Evolutionary conservation across 192 early-diverging fungal species (phyloP), one percentile per base, ranked within the genome.

Genomic region (Rhizophlyctis rosea): DNA sequence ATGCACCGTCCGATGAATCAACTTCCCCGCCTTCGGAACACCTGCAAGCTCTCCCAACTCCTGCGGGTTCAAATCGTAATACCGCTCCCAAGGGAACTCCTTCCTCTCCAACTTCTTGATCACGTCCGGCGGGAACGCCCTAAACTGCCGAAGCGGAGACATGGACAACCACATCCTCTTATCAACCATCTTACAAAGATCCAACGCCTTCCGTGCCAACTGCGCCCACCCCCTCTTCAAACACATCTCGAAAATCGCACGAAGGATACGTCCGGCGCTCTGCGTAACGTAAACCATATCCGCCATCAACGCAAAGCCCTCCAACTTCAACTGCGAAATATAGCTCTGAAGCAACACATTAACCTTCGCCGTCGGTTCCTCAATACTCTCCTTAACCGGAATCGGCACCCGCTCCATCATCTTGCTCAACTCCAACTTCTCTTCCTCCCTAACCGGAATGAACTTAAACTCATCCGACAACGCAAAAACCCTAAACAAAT

Each of bases 221-320:
- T 92, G 92, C 5, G 94, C 86, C 97, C 97, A 99, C 21, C 94
- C 93, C 18, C 91, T 88, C 53, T 88, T 88, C 48, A 96, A 69
- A 64, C 93, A 93, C 52, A 99, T 92, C 79, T 98, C 97, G 78
- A 95, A 99, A 57, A 99, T 86, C 7, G 97, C 97, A 29, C 97
- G 86, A 31, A 98, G 75, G 53, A 99, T 93, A 61, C 97, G 86
- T 0, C 87, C 87, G 18, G 93, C 95, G 58, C 88, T 91, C 76
- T 98, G 95, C 18, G 97, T 96, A 21, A 99, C 93, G 79, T 94
- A 97, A 0, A 94, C 95, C 91, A 96, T 93, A 61, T 99, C 97
- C n/a, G 92, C 85, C 60, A 94, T 92, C 34, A 99, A 77, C 11
- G 97, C 94, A 74, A 98, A 94, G 0, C 95, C 95, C 33, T 95